Conservation (phyloP, 805 yeast genomes). For the Yarrowia bubula region DNA sequence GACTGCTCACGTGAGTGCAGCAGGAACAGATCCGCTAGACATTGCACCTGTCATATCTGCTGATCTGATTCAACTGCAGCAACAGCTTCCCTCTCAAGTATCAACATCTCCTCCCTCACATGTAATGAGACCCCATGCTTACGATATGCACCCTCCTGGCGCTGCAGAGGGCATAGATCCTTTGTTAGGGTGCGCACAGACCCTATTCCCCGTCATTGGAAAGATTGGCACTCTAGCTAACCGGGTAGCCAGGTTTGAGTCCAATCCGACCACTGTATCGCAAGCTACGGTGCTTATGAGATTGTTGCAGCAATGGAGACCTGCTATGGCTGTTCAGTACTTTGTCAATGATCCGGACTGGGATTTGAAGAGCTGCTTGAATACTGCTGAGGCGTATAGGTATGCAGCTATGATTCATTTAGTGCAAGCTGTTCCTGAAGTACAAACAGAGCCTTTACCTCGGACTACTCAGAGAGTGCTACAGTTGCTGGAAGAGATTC, state of each 20-base stretch:
- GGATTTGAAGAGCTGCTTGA: constrained; percentile 59
- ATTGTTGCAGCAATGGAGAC: constrained; percentile 57
- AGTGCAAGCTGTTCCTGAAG: constrained; percentile 70
- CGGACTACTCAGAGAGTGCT: constrained; percentile 59
- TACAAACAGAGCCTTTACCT: constrained; percentile 55
- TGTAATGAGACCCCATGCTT: neutral
- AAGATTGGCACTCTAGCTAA: constrained; percentile 57
- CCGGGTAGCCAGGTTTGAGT: constrained; percentile 46
- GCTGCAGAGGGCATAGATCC: constrained; percentile 54
- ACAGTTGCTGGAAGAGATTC: constrained; percentile 60
- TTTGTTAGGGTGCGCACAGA: constrained; percentile 64
- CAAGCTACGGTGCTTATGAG: constrained; percentile 54
- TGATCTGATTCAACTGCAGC: neutral
- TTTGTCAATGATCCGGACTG: constrained; percentile 46
- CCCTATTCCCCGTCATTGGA: constrained; percentile 62
- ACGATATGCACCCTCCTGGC: constrained; percentile 9
- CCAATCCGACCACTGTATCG: constrained; percentile 48
- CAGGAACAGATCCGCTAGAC: neutral
- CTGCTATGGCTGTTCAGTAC: constrained; percentile 44
- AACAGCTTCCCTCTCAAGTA: neutral
- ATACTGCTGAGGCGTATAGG: constrained; percentile 70
- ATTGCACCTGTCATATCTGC: neutral
- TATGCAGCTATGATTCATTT: constrained; percentile 57
- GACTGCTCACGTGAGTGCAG: neutral
- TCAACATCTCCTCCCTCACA: neutral